Evolutionary conservation across 306 rosid genomes (phyloP).

Genomic region (Malus orientalis): DNA sequence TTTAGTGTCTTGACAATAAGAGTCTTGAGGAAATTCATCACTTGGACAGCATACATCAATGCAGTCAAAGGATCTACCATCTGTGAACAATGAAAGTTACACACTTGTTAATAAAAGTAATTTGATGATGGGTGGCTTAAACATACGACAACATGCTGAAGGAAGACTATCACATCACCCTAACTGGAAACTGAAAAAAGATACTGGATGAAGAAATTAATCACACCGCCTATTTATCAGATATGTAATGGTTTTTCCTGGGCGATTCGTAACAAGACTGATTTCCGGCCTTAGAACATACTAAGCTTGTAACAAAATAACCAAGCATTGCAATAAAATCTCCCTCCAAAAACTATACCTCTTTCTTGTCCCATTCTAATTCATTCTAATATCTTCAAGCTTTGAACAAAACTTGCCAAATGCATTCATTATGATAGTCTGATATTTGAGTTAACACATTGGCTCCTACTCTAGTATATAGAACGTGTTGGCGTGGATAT

Average conservation of each 20-base stretch:
- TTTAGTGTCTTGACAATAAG: conserved; percentile 63
- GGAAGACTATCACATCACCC: neutral
- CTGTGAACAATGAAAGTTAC: conserved; percentile 32
- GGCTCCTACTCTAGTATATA: neutral
- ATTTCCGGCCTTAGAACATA: neutral
- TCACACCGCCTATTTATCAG: neutral
- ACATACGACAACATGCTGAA: neutral
- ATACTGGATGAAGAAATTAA: neutral
- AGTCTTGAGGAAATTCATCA: conserved; percentile 94
- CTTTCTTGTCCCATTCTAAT: neutral
- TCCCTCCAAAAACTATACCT: neutral
- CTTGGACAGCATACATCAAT: conserved; percentile 93
- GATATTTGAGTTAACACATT: neutral
- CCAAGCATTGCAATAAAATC: neutral
- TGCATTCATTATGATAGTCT: neutral
- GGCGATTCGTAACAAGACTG: neutral
- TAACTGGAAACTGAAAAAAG: neutral
- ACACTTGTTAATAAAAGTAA: conserved; percentile 11
- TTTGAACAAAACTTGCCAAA: neutral
- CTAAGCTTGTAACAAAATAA: neutral
- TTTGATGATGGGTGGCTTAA: conserved; percentile 1
- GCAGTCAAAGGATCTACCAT: conserved; percentile 98
- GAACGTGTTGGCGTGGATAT: neutral
- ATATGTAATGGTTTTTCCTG: neutral
- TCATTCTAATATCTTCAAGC: neutral